Base-by-base conservation (phyloP, 2,329 filamentous ascomycete species). In the Colletotrichum sp. region DNA sequence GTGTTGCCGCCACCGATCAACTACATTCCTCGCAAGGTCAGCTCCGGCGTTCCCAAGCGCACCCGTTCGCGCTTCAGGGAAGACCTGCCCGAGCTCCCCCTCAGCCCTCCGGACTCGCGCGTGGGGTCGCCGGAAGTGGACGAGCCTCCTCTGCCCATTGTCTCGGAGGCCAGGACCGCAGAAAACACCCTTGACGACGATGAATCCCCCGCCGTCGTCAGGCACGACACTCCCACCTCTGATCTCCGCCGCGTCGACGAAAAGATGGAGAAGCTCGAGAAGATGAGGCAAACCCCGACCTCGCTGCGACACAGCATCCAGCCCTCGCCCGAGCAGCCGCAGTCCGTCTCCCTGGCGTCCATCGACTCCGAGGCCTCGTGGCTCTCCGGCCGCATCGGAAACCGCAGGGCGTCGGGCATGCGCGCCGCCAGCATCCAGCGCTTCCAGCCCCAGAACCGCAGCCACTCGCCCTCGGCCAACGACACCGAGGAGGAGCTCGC, bases 331-430 rank as follows among this genome's bases (percentile, higher is more conserved):
- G 93, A 89, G 44, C 73, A 67, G 79, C 89, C 86, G 44, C 90
- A 96, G 81, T 95, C 96, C 34, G 94, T 96, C 83, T 99, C 96
- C 0, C 89, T 99, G 22, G 97, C 96, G 3, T 98, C 96, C 0
- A 95, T 99, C 75, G 97, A 98, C 82, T 98, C 96, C 0, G 97
- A 99, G 86, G 97, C 92, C 6, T 98, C 96, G 1, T 99, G 97
- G 97, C 92, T 99, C 61, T 97, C 96, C 5, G 96, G 96, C 19
- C 93, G 93, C 72, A 84, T 88, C 66, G 89, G 88, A 78, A 88
- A 87, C 80, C 84, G 88, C 78, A 84, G 85, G 34, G 88, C 88
- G 78, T 81, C 88, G 72, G 82, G 88, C 82, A 84, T 92, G 82
- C 80, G 88, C 36, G 85, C 83, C 52, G 85, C 83, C 77, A 87